Percentiles rank a stretch among this genome's conserved stretches.
Conservation (phyloP, 106 monocot species). For the Iris macrosiphon region DNA sequence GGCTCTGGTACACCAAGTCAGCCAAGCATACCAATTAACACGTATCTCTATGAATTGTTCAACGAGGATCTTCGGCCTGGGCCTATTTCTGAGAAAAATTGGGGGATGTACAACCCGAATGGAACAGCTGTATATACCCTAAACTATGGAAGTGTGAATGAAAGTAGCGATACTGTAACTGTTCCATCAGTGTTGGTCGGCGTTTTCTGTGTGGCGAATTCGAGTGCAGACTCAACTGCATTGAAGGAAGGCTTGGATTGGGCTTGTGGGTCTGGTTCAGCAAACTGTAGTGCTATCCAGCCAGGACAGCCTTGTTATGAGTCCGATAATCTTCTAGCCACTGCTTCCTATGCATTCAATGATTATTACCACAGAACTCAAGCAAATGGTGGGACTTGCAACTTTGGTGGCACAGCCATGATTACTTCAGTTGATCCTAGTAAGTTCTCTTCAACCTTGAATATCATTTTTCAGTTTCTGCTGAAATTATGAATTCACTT, state of each 20-base stretch:
- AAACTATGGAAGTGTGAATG: constrained; percentile 17
- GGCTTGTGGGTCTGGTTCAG: constrained; percentile 81
- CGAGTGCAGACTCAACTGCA: constrained; percentile 34
- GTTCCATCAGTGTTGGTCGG: constrained; percentile 30
- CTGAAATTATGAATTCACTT: not conserved
- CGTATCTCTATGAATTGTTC: constrained; percentile 76
- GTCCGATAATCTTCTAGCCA: constrained; percentile 23
- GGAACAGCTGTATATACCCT: constrained; percentile 51
- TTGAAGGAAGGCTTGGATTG: constrained; percentile 78
- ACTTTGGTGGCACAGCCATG: constrained; percentile 51
- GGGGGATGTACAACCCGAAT: constrained; percentile 77
- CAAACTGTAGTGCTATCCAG: constrained; percentile 81
- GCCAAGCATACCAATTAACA: constrained; percentile 28
- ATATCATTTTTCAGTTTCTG: not conserved
- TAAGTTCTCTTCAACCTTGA: constrained; percentile 21
- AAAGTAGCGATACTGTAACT: constrained; percentile 1
- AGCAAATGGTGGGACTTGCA: constrained; percentile 67
- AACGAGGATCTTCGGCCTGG: constrained; percentile 63
- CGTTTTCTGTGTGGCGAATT: constrained; percentile 73
- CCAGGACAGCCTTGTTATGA: constrained; percentile 76
- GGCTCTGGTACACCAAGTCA: constrained; percentile 62
- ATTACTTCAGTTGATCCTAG: constrained; percentile 53
- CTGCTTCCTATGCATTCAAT: constrained; percentile 72
- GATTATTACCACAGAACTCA: constrained; percentile 64
- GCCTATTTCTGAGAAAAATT: constrained; percentile 56